Conservation (phyloP, 352 stramenopile species). For the Albugo candida region DNA sequence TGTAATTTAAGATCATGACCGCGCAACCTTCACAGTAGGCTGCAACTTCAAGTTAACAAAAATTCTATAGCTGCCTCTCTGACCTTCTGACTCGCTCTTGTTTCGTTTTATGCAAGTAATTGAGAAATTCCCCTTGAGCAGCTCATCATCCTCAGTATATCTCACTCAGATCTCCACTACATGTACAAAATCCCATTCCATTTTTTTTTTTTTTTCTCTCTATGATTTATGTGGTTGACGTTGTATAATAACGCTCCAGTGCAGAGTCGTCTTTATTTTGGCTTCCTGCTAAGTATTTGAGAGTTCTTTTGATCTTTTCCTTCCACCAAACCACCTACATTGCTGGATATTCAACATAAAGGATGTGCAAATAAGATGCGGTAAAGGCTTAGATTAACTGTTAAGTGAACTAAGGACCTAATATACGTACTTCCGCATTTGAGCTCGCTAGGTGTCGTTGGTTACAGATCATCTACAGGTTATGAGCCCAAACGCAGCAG, state of each 20-base stretch:
- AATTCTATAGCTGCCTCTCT: constrained; percentile 62
- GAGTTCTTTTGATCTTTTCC: no score
- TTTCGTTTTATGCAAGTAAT: constrained; percentile 56
- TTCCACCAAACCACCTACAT: no score
- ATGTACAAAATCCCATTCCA: constrained; percentile 56
- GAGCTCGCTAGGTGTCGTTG: constrained; percentile 4
- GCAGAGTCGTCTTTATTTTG: constrained; percentile 52
- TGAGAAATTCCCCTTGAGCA: constrained; percentile 48
- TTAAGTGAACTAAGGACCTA: no score
- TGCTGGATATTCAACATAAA: no score
- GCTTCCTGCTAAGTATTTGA: no score
- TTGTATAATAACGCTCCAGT: constrained; percentile 62
- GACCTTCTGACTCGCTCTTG: constrained; percentile 63
- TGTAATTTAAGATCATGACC: not conserved
- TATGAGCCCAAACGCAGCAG: constrained; percentile 5
- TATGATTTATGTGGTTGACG: constrained; percentile 61
- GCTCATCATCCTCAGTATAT: constrained; percentile 60
- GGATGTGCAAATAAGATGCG: no score
- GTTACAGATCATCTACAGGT: constrained; percentile 15
- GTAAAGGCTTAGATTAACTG: no score
- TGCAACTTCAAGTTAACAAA: constrained; percentile 57
- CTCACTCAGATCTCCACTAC: constrained; percentile 58
- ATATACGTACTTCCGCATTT: no score
- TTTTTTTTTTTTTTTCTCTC: constrained; percentile 69
- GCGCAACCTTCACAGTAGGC: constrained; percentile 35